Base-by-base conservation (phyloP, 1,284 basidiomycete genomes). In the Rhodotorula sp. region DNA sequence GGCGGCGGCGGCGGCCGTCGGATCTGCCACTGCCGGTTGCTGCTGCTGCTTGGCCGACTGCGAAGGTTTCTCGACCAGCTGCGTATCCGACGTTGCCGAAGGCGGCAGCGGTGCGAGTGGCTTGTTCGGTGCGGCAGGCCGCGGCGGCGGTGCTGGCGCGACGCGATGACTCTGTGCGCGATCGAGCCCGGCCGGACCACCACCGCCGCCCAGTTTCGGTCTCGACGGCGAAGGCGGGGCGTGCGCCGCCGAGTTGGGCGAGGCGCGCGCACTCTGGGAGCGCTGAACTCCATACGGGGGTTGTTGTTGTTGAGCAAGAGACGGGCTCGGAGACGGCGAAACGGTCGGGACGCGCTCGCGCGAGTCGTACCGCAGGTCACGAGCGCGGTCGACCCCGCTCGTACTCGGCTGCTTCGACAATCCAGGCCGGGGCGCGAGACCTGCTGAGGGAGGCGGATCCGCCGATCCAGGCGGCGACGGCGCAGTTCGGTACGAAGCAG, bases 101-200 rank as follows among this genome's bases (percentile, higher is more conserved):
- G 70, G 55, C n/a, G 69, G 61, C 49, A 57, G 59, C 6, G 65
- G 69, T 8, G 74, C 72, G 5, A 76, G 62, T 45, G 68, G 53
- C 68, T 68, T n/a, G 75, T 75, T 5, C 74, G 77, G 30, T 69
- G 75, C 2, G 68, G 63, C 51, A 76, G 77, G 45, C 8, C 17
- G 15, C 12, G 56, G 14, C 4, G 61, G 72, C 30, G 75, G 68
- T 6, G 59, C 79, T 14, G 77, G 24, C 79, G 81, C 77, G 5
- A 75, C 76, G 24, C 82, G 78, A 20, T 80, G 79, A 3, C 81
- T 82, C 45, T 76, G 76, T 14, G 82, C 82, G 30, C 82, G 78
- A 67, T 82, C 80, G 45, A 82, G 58, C 6, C 44, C 42, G 20
- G 10, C 8, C 10, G 33, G 37, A n/a, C 29, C 10, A 20, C 42